Evolutionary conservation across 2,329 filamentous ascomycete species (phyloP), one percentile per base, ranked within the genome.

Genomic region (Trichoderma atroviride): DNA sequence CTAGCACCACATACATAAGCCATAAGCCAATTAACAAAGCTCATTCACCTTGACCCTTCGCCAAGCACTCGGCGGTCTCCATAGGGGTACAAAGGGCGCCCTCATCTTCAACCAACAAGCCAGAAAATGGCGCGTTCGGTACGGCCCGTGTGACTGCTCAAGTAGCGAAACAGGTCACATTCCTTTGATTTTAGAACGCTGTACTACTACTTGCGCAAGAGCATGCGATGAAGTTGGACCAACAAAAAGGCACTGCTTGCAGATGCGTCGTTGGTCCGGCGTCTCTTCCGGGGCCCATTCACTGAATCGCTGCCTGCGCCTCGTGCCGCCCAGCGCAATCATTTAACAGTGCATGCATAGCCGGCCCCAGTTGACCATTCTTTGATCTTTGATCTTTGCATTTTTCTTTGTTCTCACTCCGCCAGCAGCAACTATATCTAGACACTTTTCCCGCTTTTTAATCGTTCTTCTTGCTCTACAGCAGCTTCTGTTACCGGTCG

Each of bases 51-150:
- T 43, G 19, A 4, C 40, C n/a, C 6, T 4, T 9, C n/a, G 40
- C 40, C 40, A 43, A 43, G 40, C 6, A 9, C 40, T 43, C 40
- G 40, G 40, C 40, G 40, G 40, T 9, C 40, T 9, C 40, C 19
- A 19, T 43, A n/a, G 6, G 3, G 40, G 40, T 50, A 22, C 47
- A 24, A 24, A 50, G 47, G 10, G 47, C 47, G 5, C 13, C 40
- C 1, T 43, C n/a, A n/a, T 22, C n/a, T 22, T 22, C 11, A 9
- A 24, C 47, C 47, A 50, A 43, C 52, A 55, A 27, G 27, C 37
- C 57, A 43, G 59, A 69, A 69, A 69, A 69, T 69, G 66, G 66
- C 66, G 66, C 66, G 59, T 57, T 69, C 66, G 66, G 66, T 52
- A 69, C 66, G 66, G 66, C 58, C 66, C 66, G 66, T 63, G 52